Conservation (phyloP, 2,329 filamentous ascomycete genomes). For the Hypoxylon sp. region DNA sequence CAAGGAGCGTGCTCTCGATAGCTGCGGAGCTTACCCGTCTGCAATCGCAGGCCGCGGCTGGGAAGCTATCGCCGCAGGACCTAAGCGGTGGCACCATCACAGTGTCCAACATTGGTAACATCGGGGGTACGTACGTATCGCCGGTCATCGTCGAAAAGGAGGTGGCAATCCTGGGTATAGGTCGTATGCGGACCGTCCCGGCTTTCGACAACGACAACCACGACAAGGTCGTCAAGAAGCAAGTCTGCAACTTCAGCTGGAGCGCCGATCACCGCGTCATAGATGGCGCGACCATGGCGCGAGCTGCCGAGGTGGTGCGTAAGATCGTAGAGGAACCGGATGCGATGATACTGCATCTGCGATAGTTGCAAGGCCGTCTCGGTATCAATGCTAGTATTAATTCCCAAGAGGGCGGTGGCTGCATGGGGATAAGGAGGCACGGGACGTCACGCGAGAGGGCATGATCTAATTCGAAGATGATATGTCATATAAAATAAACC, state of each 20-base stretch:
- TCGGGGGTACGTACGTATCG: constrained; percentile 91
- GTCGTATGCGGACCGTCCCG: constrained; percentile 82
- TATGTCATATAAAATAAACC: constrained; percentile 32
- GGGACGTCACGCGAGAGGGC: constrained; percentile 14
- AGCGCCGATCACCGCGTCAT: constrained; percentile 94
- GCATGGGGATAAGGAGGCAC: neutral
- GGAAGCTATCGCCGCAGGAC: constrained; percentile 80
- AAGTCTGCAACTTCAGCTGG: constrained; percentile 94
- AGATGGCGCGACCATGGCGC: constrained; percentile 93
- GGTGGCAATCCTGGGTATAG: constrained; percentile 91
- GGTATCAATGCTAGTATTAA: constrained; percentile 17
- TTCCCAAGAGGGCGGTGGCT: constrained; percentile 18
- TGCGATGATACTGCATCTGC: constrained; percentile 84
- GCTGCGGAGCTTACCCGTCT: constrained; percentile 81
- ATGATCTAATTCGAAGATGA: constrained; percentile 34
- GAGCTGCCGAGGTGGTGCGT: constrained; percentile 85
- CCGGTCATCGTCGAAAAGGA: constrained; percentile 93
- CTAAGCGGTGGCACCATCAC: constrained; percentile 91
- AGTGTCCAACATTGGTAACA: constrained; percentile 94
- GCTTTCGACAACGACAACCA: constrained; percentile 74
- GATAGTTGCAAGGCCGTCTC: constrained; percentile 60
- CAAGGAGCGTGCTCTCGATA: constrained; percentile 81
- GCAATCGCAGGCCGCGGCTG: constrained; percentile 77
- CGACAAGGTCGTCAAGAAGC: constrained; percentile 75
- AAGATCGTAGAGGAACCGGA: constrained; percentile 86